Evolutionary conservation across 2,329 filamentous ascomycete species (phyloP).

Genomic region (Clonostachys rhizophaga): DNA sequence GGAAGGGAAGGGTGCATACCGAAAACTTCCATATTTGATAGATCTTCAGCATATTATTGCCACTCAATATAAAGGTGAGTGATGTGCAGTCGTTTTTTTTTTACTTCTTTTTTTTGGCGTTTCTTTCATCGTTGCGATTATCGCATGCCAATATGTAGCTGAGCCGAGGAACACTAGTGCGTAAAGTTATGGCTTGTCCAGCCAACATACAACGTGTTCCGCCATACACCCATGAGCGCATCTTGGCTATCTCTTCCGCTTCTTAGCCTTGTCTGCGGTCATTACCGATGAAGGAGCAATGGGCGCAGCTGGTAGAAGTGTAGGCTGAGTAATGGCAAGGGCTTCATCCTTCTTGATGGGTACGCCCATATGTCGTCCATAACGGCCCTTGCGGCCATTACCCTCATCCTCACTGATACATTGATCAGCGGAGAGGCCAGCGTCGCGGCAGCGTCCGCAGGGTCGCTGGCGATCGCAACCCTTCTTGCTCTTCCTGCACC

Average conservation of each 20-base stretch:
- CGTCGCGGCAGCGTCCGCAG: slow-evolving; percentile 92
- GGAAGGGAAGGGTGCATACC: no score
- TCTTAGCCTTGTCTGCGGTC: slow-evolving; percentile 52
- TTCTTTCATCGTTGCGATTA: no score
- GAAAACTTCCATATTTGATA: no score
- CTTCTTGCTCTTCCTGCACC: slow-evolving; percentile 99
- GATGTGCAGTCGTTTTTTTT: background rate
- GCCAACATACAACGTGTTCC: background rate
- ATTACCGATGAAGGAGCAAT: slow-evolving; percentile 27
- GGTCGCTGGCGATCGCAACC: slow-evolving; percentile 95
- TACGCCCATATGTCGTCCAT: slow-evolving; percentile 69
- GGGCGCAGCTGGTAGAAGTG: slow-evolving; percentile 37
- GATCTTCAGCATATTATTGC: no score
- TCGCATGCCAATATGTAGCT: no score
- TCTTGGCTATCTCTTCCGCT: slow-evolving; percentile 51
- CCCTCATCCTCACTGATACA: slow-evolving; percentile 98
- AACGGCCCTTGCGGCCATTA: slow-evolving; percentile 93
- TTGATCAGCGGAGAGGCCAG: slow-evolving; percentile 86
- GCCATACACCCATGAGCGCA: no score
- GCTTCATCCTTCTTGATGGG: slow-evolving; percentile 54
- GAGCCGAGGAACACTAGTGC: no score
- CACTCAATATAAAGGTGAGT: background rate
- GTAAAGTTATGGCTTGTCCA: no score
- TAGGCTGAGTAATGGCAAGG: slow-evolving; percentile 24
- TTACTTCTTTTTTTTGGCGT: background rate